Evolutionary conservation across 1,139 yeast genomes (phyloP).

Genomic region (Blastobotrys arbuscula): DNA sequence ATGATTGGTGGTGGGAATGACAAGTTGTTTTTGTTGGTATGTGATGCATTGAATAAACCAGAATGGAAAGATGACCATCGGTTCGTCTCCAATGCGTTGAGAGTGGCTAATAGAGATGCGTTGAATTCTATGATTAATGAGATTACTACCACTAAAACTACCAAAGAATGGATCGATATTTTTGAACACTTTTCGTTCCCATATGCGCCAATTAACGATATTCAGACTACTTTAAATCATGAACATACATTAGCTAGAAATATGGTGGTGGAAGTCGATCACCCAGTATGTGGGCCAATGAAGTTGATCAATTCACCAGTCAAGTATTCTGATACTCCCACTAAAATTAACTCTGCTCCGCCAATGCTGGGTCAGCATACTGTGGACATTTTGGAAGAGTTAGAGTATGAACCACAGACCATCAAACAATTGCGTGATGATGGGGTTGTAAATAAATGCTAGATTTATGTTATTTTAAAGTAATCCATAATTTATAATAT

Average conservation of each 20-base stretch:
- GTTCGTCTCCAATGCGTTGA: conserved; percentile 34
- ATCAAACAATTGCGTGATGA: conserved; percentile 20
- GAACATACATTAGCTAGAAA: conserved; percentile 37
- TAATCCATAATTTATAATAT: conserved; percentile 27
- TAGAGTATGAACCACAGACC: conserved; percentile 23
- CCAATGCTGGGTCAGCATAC: conserved; percentile 39
- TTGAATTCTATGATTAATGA: conserved; percentile 34
- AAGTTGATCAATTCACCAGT: conserved; percentile 38
- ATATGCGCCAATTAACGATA: conserved; percentile 40
- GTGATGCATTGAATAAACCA: conserved; percentile 34
- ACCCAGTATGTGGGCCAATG: conserved; percentile 34
- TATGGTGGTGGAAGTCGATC: conserved; percentile 36
- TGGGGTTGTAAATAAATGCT: conserved; percentile 25
- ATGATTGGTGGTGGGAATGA: conserved; percentile 44
- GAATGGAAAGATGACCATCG: conserved; percentile 36
- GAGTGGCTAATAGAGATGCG: conserved; percentile 34
- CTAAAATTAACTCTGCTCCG: conserved; percentile 37
- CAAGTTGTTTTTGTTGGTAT: conserved; percentile 33
- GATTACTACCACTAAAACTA: conserved; percentile 30
- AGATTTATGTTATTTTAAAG: conserved; percentile 1
- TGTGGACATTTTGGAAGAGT: conserved; percentile 25
- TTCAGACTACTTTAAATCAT: conserved; percentile 35
- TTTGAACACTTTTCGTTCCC: conserved; percentile 36
- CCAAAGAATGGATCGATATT: conserved; percentile 35
- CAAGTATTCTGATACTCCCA: conserved; percentile 36